Evolutionary conservation across 805 yeast species (phyloP), one percentile per base, ranked within the genome.

Genomic region (Cyberlindnera galapagoensis): DNA sequence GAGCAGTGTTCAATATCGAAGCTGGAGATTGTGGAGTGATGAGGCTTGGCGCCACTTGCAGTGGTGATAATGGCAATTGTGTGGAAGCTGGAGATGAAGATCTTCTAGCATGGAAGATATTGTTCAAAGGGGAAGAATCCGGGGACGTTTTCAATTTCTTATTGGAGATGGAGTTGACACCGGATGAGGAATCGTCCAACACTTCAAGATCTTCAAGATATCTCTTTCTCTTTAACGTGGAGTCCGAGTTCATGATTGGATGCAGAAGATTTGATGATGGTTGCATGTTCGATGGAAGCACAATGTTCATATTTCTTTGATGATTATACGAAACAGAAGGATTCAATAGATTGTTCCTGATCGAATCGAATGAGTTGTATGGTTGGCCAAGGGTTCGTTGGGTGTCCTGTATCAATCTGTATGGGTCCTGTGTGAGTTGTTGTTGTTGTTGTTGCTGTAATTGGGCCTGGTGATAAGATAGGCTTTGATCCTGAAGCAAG

Each of bases 131-230:
- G 9, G 63, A 62, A 12, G 67, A 62, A 9, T 71, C 67, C 21
- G 71, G 71, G 4, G 71, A 70, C 8, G 71, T 65, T 45, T 62
- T 55, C n/a, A 68, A 56, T 30, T 67, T 51, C 44, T 67, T 66
- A 19, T 18, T 18, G 4, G 30, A 12, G n/a, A n/a, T n/a, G n/a
- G n/a, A n/a, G n/a, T n/a, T n/a, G n/a, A n/a, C n/a, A n/a, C n/a
- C n/a, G 31, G 31, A 28, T 10, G 38, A 39, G 7, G 30, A 38
- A 13, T 35, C 35, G 8, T 36, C 42, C 8, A 39, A 25, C 5
- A 30, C 18, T 13, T 43, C 46, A 10, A 43, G 27, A 18, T 44
- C 50, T 13, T 47, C 51, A 21, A 47, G 25, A 22, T 44, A 46
- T 39, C 55, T 47, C 37, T 51, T 51, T 36, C 51, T 46, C 32